phyloP scores from a whole-genome alignment of 305 asterid species.

The Rubia peregrina region DNA sequence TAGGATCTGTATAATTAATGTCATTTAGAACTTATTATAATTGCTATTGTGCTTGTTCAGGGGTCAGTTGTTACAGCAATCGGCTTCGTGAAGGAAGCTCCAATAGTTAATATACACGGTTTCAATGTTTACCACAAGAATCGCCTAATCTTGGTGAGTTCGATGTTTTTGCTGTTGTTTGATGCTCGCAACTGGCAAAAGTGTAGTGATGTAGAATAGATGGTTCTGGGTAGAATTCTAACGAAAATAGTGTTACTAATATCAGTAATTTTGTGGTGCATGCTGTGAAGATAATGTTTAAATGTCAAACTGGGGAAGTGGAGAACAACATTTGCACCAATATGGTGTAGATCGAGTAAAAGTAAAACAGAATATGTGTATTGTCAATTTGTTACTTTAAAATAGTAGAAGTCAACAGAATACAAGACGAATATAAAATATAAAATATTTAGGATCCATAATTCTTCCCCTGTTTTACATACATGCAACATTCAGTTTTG shows the following conservation, averaged over 20 bases:
- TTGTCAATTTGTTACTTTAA: too few relatives aligned
- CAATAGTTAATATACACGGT: constrained; percentile 73
- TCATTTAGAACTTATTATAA: background rate
- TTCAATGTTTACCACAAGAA: constrained; percentile 94
- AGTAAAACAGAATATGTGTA: too few relatives aligned
- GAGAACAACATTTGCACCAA: background rate
- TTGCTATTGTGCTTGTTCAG: constrained; percentile 39
- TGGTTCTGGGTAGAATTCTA: background rate
- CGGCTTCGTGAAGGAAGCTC: constrained; percentile 94
- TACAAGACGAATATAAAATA: too few relatives aligned
- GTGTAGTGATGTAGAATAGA: background rate
- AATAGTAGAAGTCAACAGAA: too few relatives aligned
- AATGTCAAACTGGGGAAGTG: background rate
- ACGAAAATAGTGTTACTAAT: background rate
- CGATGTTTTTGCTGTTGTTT: background rate
- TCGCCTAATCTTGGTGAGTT: constrained; percentile 76
- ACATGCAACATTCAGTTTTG: too few relatives aligned
- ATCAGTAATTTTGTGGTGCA: background rate
- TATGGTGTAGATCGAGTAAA: background rate
- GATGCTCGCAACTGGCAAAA: constrained; percentile 2
- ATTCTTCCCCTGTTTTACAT: too few relatives aligned
- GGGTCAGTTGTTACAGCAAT: constrained; percentile 59
- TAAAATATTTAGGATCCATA: too few relatives aligned
- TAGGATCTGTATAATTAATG: background rate
- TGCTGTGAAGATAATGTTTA: background rate